phyloP scores from a whole-genome alignment of 2,329 filamentous ascomycete species.

The Aspergillus ustus region DNA sequence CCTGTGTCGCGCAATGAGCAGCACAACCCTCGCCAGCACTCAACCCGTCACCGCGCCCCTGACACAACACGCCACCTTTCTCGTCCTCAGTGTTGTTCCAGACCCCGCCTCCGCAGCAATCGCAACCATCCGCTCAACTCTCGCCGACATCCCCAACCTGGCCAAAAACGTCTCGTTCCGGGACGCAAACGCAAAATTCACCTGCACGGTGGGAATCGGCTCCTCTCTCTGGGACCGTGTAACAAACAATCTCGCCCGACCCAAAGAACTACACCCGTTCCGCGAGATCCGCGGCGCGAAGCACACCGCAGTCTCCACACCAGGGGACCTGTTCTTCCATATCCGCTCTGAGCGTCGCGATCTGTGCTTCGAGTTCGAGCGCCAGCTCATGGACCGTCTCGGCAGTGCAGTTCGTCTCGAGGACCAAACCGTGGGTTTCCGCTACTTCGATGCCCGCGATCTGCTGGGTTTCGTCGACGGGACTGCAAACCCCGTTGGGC shows the following conservation, averaged over 20 bases:
- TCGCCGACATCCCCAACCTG: constrained; percentile 52
- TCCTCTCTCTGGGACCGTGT: constrained; percentile 57
- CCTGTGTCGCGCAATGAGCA: too few species aligned
- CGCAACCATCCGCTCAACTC: constrained; percentile 48
- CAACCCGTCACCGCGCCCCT: too few species aligned
- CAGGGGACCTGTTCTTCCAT: constrained; percentile 63
- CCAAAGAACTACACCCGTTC: constrained; percentile 59
- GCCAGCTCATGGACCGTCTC: constrained; percentile 56
- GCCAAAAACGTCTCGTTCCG: constrained; percentile 60
- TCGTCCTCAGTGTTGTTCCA: constrained; percentile 53
- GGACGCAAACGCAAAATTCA: constrained; percentile 51
- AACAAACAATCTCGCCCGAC: constrained; percentile 48
- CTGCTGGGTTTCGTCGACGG: too few species aligned
- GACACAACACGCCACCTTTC: constrained; percentile 52
- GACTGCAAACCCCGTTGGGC: too few species aligned
- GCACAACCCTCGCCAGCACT: too few species aligned
- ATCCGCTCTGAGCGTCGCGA: constrained; percentile 62
- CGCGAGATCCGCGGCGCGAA: constrained; percentile 50
- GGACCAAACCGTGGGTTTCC: too few species aligned
- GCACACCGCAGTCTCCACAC: constrained; percentile 60
- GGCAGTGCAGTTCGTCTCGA: constrained; percentile 39
- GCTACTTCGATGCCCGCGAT: too few species aligned
- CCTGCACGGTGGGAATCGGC: constrained; percentile 61
- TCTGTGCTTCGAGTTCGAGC: constrained; percentile 63
- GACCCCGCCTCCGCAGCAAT: constrained; percentile 42